These are phyloP conservation scores for Colletotrichum godetiae DNA, from an alignment of 2,329 filamentous ascomycete genomes.

Conservation along the genomic window DNA sequence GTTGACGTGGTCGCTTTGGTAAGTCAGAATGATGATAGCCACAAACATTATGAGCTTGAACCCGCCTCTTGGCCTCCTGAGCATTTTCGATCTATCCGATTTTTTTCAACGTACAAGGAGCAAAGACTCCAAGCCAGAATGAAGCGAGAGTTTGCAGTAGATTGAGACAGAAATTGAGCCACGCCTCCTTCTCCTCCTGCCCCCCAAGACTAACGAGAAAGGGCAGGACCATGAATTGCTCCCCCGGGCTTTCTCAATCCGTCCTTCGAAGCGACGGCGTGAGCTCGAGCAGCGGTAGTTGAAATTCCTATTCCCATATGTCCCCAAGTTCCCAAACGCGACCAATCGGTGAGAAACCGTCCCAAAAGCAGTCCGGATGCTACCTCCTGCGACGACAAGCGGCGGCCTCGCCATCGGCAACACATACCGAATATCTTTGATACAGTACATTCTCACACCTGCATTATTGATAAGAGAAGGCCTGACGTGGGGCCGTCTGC, in stretches of 20 bases:
- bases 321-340: not conserved
- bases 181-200: too few species aligned
- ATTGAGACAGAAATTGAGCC: too few species aligned
- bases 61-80: too few species aligned
- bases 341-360: not conserved
- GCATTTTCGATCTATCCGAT: too few species aligned
- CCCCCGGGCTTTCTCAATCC: not conserved
- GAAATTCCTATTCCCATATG: not conserved
- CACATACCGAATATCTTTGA: not conserved
- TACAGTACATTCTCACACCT: not conserved
- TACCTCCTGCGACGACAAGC: not conserved
- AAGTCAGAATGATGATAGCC: too few species aligned
- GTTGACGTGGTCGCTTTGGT: too few species aligned
- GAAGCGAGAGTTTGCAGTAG: too few species aligned
- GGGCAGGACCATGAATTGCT: not conserved
- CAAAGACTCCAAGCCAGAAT: too few species aligned
- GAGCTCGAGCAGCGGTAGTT: not conserved
- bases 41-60: too few species aligned
- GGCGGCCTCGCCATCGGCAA: not conserved
- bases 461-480: not conserved
- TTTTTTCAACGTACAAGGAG: too few species aligned
- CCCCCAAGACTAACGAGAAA: not conserved
- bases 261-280: not conserved
- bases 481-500: not conserved
- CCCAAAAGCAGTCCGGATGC: not conserved